A percentile compares a stretch with the other conserved stretches of the same genome.
Conservation (phyloP, 495 filamentous ascomycete species). For the Tuber magnatum region DNA sequence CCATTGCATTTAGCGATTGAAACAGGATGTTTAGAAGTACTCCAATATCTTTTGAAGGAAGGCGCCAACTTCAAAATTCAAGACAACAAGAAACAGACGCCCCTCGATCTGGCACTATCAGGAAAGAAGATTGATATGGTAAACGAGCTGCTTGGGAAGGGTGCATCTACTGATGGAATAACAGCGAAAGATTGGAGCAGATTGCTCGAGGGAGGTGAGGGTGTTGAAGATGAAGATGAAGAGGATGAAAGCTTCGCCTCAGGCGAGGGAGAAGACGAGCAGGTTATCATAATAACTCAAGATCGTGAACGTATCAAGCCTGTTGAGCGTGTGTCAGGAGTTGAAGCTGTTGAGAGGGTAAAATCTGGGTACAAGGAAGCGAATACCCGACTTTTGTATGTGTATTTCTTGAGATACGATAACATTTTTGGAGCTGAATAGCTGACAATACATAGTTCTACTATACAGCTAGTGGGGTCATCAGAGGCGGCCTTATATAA, state of each 20-base stretch:
- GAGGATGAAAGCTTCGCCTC: conserved; percentile 16
- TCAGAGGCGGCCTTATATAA: conserved; percentile 1
- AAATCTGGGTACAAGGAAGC: background rate
- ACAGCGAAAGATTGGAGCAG: conserved; percentile 7
- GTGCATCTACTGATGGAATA: conserved; percentile 6
- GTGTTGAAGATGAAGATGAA: background rate
- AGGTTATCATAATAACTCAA: background rate
- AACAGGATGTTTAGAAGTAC: background rate
- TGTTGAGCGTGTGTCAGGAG: background rate
- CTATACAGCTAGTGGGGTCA: background rate
- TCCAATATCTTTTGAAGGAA: conserved; percentile 6
- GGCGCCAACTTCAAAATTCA: conserved; percentile 12
- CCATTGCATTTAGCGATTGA: conserved; percentile 22
- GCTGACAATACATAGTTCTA: background rate
- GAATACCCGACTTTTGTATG: background rate
- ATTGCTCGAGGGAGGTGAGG: background rate
- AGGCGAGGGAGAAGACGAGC: background rate
- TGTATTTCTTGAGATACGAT: background rate
- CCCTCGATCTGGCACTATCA: conserved; percentile 9
- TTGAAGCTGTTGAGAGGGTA: background rate
- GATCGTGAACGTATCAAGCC: background rate
- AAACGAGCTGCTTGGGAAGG: conserved; percentile 20
- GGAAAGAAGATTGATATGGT: conserved; percentile 20
- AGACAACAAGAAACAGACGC: conserved; percentile 19
- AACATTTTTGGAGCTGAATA: background rate